Evolutionary conservation across 495 filamentous ascomycete species (phyloP).

Genomic region (Neurospora discreta): DNA sequence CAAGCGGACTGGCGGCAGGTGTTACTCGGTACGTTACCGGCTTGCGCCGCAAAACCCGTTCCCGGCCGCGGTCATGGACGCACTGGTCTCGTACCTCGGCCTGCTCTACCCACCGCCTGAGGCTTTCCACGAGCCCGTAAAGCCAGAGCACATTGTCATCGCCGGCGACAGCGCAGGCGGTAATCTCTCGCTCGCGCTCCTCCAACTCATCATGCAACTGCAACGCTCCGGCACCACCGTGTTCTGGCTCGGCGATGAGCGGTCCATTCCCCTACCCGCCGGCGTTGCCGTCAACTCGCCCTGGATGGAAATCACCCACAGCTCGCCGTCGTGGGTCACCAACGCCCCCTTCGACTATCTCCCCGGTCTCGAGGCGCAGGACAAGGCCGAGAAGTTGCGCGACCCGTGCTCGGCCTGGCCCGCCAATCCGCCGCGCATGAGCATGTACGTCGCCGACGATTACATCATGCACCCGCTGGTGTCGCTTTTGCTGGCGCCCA

Average conservation of each 20-base stretch:
- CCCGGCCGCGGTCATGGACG: conserved; percentile 73
- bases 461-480: conserved; percentile 65
- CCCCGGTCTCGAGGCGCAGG: conserved; percentile 29
- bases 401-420: conserved; percentile 63
- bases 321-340: conserved; percentile 52
- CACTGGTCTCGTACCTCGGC: conserved; percentile 68
- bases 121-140: conserved; percentile 59
- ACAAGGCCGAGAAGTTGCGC: conserved; percentile 23
- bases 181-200: conserved; percentile 58
- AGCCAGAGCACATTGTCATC: conserved; percentile 60
- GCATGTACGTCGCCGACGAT: conserved; percentile 55
- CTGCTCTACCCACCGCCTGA: conserved; percentile 70
- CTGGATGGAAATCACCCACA: conserved; percentile 70
- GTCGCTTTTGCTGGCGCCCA: conserved; percentile 50
- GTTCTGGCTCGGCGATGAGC: conserved; percentile 48
- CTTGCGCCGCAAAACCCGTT: conserved; percentile 79
- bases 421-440: conserved; percentile 49
- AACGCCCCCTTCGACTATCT: conserved; percentile 71
- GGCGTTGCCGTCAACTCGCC: conserved; percentile 54
- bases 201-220: conserved; percentile 65
- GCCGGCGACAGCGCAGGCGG: conserved; percentile 86
- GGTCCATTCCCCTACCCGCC: conserved; percentile 55
- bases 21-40: conserved; percentile 76
- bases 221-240: conserved; percentile 42
- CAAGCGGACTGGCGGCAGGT: conserved; percentile 43